Percentiles rank a stretch among this genome's conserved stretches.
These are phyloP conservation scores for Melocanna baccifera DNA, from an alignment of 176 grass and related monocot species.

Conservation along the genomic window DNA sequence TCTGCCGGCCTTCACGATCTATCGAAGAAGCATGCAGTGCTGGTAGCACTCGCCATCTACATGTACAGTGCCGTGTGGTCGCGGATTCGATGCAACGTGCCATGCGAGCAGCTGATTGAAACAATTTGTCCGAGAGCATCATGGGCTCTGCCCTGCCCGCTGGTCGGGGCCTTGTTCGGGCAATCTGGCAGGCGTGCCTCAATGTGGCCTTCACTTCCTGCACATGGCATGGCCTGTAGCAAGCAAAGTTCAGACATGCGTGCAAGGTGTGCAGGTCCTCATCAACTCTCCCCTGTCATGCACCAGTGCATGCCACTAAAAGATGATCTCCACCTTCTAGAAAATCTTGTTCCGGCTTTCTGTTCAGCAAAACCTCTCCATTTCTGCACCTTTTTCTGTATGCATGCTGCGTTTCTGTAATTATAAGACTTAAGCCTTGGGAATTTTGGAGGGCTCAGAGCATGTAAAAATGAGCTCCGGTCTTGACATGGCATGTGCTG, in stretches of 20 bases:
- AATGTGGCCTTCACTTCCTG: neutral
- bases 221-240: neutral
- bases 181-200: neutral
- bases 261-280: neutral
- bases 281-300: neutral
- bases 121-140: neutral
- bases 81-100: neutral
- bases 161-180: neutral
- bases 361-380: neutral
- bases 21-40: neutral
- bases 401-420: neutral
- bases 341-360: neutral
- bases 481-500: neutral
- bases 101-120: neutral
- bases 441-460: neutral
- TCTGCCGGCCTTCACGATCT: no score
- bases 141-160: neutral
- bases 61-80: neutral
- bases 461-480: neutral
- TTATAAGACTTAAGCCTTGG: neutral
- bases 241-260: neutral
- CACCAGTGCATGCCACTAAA: neutral
- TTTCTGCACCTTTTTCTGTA: neutral
- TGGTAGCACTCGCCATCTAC: neutral
- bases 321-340: neutral